Evolutionary conservation across 176 grass and related monocot species (phyloP), one percentile per base, ranked within the genome.

Genomic region (Coix lacrymajobi): DNA sequence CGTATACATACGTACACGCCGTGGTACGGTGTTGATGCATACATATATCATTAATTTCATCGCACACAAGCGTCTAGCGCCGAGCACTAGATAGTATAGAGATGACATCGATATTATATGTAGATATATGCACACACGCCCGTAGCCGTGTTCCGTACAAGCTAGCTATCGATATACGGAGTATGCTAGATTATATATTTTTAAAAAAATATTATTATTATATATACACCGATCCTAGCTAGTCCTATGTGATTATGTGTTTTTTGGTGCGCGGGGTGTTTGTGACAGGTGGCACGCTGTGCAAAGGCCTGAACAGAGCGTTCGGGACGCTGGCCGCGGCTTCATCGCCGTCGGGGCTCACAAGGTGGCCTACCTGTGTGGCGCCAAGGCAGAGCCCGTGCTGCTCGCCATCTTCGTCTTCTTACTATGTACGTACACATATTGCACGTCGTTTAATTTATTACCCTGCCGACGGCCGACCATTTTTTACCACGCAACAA

Each of bases 351-450:
- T 73, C 70, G 70, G 70, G 8, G 70, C 70, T 3, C 70, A 73
- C 70, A 73, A 73, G 70, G 26, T 49, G 7, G 70, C 70, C 25
- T 6, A 73, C 70, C 25, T 73, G 40, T 17, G 70, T 17, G 70
- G 70, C 70, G 14, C 4, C 43, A 48, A 73, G 8, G 70, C 11
- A 11, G 70, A 73, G 70, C 70, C 70, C 41, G 8, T 73, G 6
- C 2, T 73, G 15, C 70, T 73, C 43, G 70, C 43, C 26, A 20
- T 48, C 15, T 73, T 73, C 43, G 70, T 73, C 31, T 80, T 80
- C 78, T 1, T 80, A 3, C 66, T 98, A 64, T 90, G 95, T 97
- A 86, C 3, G 16, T 1, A 8, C n/a, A n/a, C n/a, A n/a, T n/a
- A n/a, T n/a, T n/a, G n/a, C n/a, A n/a, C n/a, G n/a, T n/a, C n/a